phyloP scores from a whole-genome alignment of 129 eudicot genomes.

The Silybum marianum region DNA sequence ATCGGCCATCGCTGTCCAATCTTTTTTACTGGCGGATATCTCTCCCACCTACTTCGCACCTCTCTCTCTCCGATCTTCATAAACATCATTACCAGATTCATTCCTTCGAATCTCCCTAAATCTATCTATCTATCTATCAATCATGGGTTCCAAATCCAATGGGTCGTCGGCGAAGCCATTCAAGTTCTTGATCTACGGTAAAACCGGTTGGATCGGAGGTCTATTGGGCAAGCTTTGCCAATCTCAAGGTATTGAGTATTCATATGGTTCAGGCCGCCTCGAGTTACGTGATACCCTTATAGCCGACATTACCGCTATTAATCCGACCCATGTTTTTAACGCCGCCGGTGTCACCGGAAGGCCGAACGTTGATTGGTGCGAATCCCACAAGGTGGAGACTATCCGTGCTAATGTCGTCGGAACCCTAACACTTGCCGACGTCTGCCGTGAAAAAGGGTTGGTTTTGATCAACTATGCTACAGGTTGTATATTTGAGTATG shows the following conservation, averaged over 20 bases:
- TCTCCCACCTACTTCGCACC: slow-evolving; percentile 30
- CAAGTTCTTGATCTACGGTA: slow-evolving; percentile 68
- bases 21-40: slow-evolving; percentile 21
- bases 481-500: slow-evolving; percentile 72
- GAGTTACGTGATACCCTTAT: slow-evolving; percentile 45
- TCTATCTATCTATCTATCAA: neutral
- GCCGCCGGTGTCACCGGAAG: slow-evolving; percentile 76
- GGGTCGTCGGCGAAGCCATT: slow-evolving; percentile 28
- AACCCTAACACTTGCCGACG: slow-evolving; percentile 63
- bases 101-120: neutral
- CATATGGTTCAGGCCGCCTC: slow-evolving; percentile 62
- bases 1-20: neutral
- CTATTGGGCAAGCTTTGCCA: slow-evolving; percentile 56
- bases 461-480: slow-evolving; percentile 61
- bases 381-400: slow-evolving; percentile 64
- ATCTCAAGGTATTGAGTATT: slow-evolving; percentile 37
- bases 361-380: slow-evolving; percentile 78
- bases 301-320: slow-evolving; percentile 41
- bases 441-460: slow-evolving; percentile 59
- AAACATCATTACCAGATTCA: slow-evolving; percentile 3
- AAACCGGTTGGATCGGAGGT: slow-evolving; percentile 74
- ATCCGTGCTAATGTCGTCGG: slow-evolving; percentile 67
- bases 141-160: slow-evolving; percentile 50
- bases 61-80: neutral
- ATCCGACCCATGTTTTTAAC: slow-evolving; percentile 65